Base-by-base conservation (phyloP, 2,329 filamentous ascomycete genomes). In the Biscogniauxia mediterranea region DNA sequence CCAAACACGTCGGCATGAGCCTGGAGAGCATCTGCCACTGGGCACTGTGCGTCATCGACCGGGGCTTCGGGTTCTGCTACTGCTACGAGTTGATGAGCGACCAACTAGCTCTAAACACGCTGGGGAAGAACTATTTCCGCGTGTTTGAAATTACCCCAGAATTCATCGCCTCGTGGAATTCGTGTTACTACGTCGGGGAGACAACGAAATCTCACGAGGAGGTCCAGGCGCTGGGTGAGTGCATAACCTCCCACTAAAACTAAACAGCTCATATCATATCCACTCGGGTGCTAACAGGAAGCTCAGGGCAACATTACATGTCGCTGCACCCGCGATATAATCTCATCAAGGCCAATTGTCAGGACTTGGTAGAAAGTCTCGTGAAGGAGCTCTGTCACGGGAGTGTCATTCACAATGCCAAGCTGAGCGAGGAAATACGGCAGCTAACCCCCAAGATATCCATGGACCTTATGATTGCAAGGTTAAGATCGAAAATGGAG, bases 81-180 rank as follows among this genome's bases (percentile, higher is more conserved):
- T 69, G 63, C 56, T 73, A 74, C 57, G 71, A 73, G 56, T 62
- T 73, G 8, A 73, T 72, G 71, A 74, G 71, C 56, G 71, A 74
- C 38, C 67, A 73, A 42, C 53, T 72, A 28, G 66, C 66, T 23
- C 68, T 70, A 19, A 68, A 64, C 38, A 67, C 66, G 56, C 57
- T 71, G 2, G 70, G 71, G 32, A 71, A 68, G 58, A 73, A 69
- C 28, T 66, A 66, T 19, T 69, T 72, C 57, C 69, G 72, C 38
- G 66, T 69, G n/a, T 64, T 70, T n/a, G 68, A 73, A 50, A 62
- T 74, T 9, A 72, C 68, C 20, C 61, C 69, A 5, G 68, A 69
- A 38, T 69, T 68, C 52, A 66, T 74, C 23, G 61, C 63, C 15
- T 69, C 66, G 1, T 75, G 71, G 73, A 72, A 61, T 8, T 68